Evolutionary conservation across 139 green algal genomes (phyloP), one percentile per base, ranked within the genome.

Genomic region (Raphidocelis subcapitata): DNA sequence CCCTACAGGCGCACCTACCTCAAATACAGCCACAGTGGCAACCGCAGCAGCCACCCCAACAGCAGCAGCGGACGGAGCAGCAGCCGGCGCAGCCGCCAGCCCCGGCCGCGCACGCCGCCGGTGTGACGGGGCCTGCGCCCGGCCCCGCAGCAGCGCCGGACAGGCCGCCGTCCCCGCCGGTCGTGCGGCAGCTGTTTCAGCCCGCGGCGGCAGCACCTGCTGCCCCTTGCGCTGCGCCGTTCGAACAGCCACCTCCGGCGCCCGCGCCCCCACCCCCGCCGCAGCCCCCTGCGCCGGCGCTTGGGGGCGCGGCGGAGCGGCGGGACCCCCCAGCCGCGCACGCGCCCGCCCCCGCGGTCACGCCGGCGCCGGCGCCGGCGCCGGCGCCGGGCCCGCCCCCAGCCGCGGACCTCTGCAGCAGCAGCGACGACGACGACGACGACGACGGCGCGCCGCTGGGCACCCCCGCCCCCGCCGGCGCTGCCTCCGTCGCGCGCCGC

Each of bases 141-240:
- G 60, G 47, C 59, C 60, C 65, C 70, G 47, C 60, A 70, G 56
- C 61, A 67, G 21, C 62, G 35, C n/a, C n/a, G n/a, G n/a, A n/a
- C n/a, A n/a, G n/a, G n/a, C n/a, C n/a, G n/a, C n/a, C n/a, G n/a
- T n/a, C n/a, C n/a, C n/a, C n/a, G n/a, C n/a, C n/a, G n/a, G n/a
- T n/a, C n/a, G n/a, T n/a, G 44, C 62, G 44, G 47, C 52, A 35
- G 37, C 26, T 26, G 15, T 47, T 1, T 62, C 44, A 10, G 56
- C 56, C 61, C 57, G 31, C 29, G 29, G 63, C 4, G 57, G 37
- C 32, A 20, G 55, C 55, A 35, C 24, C 55, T 35, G 55, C 24
- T n/a, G 16, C 55, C 24, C 55, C 15, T 62, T n/a, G 37, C 32
- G 44, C 46, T 10, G 46, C 46, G 12, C 14, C 55, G 2, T 24